These are phyloP conservation scores for Catharanthus roseus DNA, from an alignment of 257 asterid genomes.

Conservation along the genomic window DNA sequence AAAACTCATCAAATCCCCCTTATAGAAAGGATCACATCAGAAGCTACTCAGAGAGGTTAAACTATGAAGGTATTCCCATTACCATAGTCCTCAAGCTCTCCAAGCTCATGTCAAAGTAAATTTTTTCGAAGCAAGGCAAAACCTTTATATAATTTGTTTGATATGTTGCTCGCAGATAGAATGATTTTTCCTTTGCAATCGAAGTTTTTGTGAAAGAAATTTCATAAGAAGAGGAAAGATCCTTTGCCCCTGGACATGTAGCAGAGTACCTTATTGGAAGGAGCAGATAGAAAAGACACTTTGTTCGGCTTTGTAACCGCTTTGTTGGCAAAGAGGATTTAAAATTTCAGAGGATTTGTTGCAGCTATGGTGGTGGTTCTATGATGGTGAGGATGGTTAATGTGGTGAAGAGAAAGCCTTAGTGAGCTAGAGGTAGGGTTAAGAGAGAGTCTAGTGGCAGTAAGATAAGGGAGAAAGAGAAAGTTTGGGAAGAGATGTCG, in stretches of 20 bases:
- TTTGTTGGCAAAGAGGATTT: too few species aligned
- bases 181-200: constrained; percentile 44
- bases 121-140: constrained; percentile 47
- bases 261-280: constrained; percentile 46
- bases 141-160: constrained; percentile 47
- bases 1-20: constrained; percentile 19
- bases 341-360: too few species aligned
- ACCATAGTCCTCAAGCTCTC: constrained; percentile 47
- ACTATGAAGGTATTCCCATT: constrained; percentile 29
- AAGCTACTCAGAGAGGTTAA: constrained; percentile 36
- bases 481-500: too few species aligned
- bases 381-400: too few species aligned
- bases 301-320: constrained; percentile 35
- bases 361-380: too few species aligned
- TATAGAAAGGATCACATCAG: constrained; percentile 43
- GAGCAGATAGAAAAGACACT: constrained; percentile 63
- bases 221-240: constrained; percentile 58
- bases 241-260: constrained; percentile 58
- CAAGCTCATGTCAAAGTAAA: constrained; percentile 55
- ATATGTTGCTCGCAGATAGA: constrained; percentile 46
- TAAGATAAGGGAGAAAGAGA: too few species aligned
- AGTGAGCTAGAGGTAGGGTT: too few species aligned
- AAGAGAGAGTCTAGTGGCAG: neutral
- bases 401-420: too few species aligned
- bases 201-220: constrained; percentile 53